A percentile compares a stretch with the other conserved stretches of the same genome.
These are phyloP conservation scores for Pyrenula massariospora DNA, from an alignment of 495 filamentous ascomycete genomes.

Conservation along the genomic window DNA sequence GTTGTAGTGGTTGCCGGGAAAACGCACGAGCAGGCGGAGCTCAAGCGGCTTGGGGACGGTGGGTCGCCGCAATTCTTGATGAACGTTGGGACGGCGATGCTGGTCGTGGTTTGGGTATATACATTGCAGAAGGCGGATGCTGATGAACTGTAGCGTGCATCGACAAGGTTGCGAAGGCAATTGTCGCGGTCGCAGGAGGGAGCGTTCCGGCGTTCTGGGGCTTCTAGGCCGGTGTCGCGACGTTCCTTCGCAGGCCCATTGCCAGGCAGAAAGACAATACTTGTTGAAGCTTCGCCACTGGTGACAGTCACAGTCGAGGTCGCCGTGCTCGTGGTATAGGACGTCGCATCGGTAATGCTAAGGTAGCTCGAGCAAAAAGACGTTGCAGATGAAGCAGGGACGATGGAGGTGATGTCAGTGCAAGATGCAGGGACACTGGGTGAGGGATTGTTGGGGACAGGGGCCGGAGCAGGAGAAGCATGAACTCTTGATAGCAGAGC, in stretches of 20 bases:
- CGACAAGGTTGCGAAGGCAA: neutral
- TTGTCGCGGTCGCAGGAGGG: neutral
- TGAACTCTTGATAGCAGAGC: neutral
- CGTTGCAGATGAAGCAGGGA: neutral
- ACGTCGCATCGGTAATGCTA: neutral
- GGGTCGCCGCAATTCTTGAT: neutral
- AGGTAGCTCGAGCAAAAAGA: slow-evolving; percentile 1
- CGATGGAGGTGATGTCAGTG: neutral
- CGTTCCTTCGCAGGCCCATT: slow-evolving; percentile 5
- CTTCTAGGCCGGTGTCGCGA: slow-evolving; percentile 1
- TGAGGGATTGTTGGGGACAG: neutral
- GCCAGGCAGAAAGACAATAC: slow-evolving; percentile 5
- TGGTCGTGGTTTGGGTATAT: neutral
- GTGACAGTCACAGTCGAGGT: neutral
- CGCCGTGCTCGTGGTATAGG: neutral
- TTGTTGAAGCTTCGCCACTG: neutral
- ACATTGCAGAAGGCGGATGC: neutral
- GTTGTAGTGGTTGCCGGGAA: neutral
- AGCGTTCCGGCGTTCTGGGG: neutral
- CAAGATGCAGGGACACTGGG: neutral
- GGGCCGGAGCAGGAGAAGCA: neutral
- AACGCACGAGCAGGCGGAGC: neutral
- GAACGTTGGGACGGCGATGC: neutral
- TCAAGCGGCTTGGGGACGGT: neutral
- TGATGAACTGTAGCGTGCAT: neutral